Evolutionary conservation across 345 rosid genomes (phyloP).

Genomic region (Dipteronia sinensis): DNA sequence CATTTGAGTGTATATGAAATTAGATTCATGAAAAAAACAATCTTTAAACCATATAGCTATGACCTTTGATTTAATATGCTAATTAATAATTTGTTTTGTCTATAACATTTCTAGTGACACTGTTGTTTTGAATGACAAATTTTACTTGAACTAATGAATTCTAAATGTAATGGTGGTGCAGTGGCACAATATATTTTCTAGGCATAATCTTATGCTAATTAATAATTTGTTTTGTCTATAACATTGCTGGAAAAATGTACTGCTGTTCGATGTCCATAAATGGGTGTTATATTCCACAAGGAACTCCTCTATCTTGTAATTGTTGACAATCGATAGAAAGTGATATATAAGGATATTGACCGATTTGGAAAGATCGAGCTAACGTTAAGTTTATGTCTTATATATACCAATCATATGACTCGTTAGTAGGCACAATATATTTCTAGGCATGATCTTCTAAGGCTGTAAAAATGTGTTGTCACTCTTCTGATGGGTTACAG

Average conservation of each 20-base stretch:
- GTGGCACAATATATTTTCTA: conserved; percentile 33
- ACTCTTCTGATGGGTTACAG: no score
- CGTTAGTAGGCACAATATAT: conserved; percentile 52
- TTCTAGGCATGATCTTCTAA: conserved; percentile 63
- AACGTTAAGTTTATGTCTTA: no score
- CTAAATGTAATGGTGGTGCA: conserved; percentile 26
- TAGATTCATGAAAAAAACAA: neutral
- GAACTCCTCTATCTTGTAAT: no score
- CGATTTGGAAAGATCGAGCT: no score
- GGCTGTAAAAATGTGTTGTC: conserved; percentile 75
- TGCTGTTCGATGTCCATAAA: no score
- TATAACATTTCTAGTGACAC: neutral
- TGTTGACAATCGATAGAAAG: no score
- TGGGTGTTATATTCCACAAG: no score
- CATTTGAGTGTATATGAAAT: neutral
- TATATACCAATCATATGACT: no score
- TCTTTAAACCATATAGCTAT: conserved; percentile 36
- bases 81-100: neutral
- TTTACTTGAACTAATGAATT: conserved; percentile 17
- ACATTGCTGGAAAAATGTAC: no score
- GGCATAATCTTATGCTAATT: no score
- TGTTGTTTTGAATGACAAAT: conserved; percentile 6
- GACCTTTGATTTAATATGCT: conserved; percentile 45
- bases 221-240: no score
- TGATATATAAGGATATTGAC: no score